phyloP scores from a whole-genome alignment of 352 stramenopile species.

The Elongisporangium senticosum region DNA sequence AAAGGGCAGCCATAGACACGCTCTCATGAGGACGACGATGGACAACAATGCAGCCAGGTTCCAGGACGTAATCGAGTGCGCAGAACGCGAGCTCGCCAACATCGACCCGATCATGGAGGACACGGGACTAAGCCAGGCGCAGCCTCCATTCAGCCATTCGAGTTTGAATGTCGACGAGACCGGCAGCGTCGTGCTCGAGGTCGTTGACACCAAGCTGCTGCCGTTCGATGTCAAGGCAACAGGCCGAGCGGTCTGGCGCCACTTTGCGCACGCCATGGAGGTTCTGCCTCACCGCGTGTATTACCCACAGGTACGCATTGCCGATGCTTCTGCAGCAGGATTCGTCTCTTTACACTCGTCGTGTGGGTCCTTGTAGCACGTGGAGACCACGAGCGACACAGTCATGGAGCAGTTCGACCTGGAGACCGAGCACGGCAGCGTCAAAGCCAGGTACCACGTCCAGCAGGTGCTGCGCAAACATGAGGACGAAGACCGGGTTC shows the following conservation, averaged over 20 bases:
- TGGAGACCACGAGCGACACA: conserved; percentile 24
- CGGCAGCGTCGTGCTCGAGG: conserved; percentile 20
- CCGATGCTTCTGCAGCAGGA: conserved; percentile 4
- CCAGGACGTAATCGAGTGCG: neutral
- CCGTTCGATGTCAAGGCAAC: conserved; percentile 36
- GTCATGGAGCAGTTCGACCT: conserved; percentile 27
- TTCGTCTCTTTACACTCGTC: conserved; percentile 11
- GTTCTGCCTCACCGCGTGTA: conserved; percentile 33
- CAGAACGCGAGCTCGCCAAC: neutral
- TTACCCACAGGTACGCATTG: conserved; percentile 11
- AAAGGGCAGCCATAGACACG: neutral
- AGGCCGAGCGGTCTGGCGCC: conserved; percentile 24
- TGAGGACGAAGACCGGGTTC: conserved; percentile 24
- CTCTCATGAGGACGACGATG: neutral
- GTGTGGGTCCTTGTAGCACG: conserved; percentile 8
- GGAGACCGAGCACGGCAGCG: conserved; percentile 21
- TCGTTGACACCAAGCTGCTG: conserved; percentile 34
- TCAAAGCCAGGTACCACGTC: conserved; percentile 28
- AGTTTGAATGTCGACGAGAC: conserved; percentile 1
- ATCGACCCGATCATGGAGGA: too few relatives aligned
- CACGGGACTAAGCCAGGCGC: too few relatives aligned
- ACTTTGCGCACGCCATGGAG: conserved; percentile 6
- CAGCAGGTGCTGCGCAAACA: conserved; percentile 25
- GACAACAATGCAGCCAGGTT: conserved; percentile 12
- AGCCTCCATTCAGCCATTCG: neutral